phyloP scores from a whole-genome alignment of 1,284 basidiomycete genomes.

The Salmacisia buchloeana region DNA sequence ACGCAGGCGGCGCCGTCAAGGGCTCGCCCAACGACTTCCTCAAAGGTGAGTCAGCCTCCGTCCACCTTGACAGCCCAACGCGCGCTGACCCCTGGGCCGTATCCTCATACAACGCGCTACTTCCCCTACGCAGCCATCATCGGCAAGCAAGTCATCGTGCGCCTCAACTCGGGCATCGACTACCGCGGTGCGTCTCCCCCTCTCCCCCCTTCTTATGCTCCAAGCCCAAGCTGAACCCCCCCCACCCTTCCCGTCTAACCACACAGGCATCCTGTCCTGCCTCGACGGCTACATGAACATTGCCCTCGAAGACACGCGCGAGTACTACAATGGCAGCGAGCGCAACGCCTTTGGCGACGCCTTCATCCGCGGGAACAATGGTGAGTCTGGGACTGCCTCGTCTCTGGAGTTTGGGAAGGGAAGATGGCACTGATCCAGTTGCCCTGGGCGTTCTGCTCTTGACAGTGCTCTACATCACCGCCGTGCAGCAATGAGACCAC shows the following conservation, averaged over 20 bases:
- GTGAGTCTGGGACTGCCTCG: slow-evolving; percentile 55
- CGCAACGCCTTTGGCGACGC: slow-evolving; percentile 89
- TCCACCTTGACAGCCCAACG: neutral
- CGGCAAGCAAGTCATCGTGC: slow-evolving; percentile 86
- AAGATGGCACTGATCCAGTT: too few relatives aligned
- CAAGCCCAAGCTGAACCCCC: neutral
- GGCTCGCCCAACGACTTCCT: slow-evolving; percentile 46
- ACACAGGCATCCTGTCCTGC: slow-evolving; percentile 81
- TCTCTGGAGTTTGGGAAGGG: neutral
- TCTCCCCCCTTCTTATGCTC: neutral
- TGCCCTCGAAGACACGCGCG: slow-evolving; percentile 90
- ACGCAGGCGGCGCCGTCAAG: neutral
- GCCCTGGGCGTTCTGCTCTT: neutral
- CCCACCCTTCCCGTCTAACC: neutral
- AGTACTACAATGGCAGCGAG: slow-evolving; percentile 77
- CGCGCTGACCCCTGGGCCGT: too few relatives aligned
- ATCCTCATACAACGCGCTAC: too few relatives aligned
- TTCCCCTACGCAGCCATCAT: slow-evolving; percentile 66
- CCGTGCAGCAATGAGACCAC: slow-evolving; percentile 15
- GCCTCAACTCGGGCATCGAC: slow-evolving; percentile 91
- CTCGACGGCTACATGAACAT: slow-evolving; percentile 95
- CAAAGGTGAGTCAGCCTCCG: slow-evolving; percentile 27
- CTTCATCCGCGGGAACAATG: slow-evolving; percentile 94
- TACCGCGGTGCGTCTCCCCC: slow-evolving; percentile 71
- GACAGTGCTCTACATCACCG: slow-evolving; percentile 25